Conservation (phyloP, 2,329 filamentous ascomycete species). For the Aspergillus fumigatus region DNA sequence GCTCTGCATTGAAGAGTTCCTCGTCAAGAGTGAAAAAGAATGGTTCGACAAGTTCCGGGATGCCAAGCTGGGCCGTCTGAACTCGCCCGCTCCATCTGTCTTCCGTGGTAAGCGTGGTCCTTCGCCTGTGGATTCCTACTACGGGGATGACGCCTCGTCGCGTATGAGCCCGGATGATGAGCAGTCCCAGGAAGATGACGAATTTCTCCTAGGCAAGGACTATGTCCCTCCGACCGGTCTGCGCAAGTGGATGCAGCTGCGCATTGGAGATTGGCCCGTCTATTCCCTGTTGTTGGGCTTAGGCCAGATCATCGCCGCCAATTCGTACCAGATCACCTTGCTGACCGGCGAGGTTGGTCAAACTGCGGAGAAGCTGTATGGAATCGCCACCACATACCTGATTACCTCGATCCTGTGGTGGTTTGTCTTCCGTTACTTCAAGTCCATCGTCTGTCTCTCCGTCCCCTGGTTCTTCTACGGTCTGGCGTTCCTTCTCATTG, state of each 20-base stretch:
- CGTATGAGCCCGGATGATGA: constrained; percentile 25
- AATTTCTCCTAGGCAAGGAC: constrained; percentile 53
- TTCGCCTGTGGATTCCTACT: constrained; percentile 38
- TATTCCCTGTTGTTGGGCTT: constrained; percentile 60
- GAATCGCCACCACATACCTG: constrained; percentile 56
- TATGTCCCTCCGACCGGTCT: constrained; percentile 54
- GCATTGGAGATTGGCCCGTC: constrained; percentile 58
- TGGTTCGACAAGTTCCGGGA: constrained; percentile 58
- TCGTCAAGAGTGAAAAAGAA: constrained; percentile 62
- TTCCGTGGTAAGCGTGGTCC: constrained; percentile 23
- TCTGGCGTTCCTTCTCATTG: constrained; percentile 57
- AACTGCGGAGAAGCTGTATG: constrained; percentile 55
- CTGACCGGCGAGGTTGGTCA: constrained; percentile 59
- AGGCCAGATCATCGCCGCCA: constrained; percentile 60
- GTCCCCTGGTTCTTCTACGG: constrained; percentile 60
- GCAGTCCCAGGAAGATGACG: constrained; percentile 41
- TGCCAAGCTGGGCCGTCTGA: constrained; percentile 51
- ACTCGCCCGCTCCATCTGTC: constrained; percentile 31
- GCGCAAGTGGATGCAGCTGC: constrained; percentile 50
- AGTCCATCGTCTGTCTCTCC: constrained; percentile 53
- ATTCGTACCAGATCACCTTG: constrained; percentile 65
- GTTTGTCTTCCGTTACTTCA: constrained; percentile 54
- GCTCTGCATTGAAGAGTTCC: constrained; percentile 60
- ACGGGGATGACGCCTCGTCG: constrained; percentile 30
- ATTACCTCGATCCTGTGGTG: constrained; percentile 58